A percentile compares a stretch with the other conserved stretches of the same genome.
phyloP scores from a whole-genome alignment of 208 protist genomes.

The Wallacemonas rigidus region DNA sequence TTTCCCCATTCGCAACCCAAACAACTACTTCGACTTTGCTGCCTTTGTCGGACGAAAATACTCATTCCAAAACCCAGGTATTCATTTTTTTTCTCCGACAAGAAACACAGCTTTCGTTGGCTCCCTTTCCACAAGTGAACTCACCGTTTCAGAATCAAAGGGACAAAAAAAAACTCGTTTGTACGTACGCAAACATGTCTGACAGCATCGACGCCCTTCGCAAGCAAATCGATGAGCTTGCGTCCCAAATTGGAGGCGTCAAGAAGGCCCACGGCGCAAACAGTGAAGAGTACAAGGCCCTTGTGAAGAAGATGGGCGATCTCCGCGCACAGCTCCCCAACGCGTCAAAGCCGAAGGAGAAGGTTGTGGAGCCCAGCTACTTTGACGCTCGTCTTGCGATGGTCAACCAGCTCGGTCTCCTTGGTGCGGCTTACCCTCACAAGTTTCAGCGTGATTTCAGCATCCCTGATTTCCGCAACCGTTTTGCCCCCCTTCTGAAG shows the following conservation, averaged over 20 bases:
- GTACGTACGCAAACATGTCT: slow-evolving; percentile 35
- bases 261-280: slow-evolving; percentile 68
- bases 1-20: too few relatives aligned
- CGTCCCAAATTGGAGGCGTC: slow-evolving; percentile 57
- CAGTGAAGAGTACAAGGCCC: slow-evolving; percentile 67
- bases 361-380: slow-evolving; percentile 69
- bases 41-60: too few relatives aligned
- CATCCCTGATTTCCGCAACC: slow-evolving; percentile 87
- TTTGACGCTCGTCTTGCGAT: slow-evolving; percentile 87
- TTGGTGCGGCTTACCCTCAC: slow-evolving; percentile 96
- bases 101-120: too few relatives aligned
- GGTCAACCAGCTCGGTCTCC: slow-evolving; percentile 84
- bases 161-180: slow-evolving; percentile 1
- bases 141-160: neutral
- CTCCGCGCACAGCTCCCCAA: slow-evolving; percentile 59
- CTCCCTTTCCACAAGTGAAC: neutral
- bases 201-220: slow-evolving; percentile 49
- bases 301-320: slow-evolving; percentile 77
- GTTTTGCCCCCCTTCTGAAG: slow-evolving; percentile 66
- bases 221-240: slow-evolving; percentile 74
- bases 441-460: slow-evolving; percentile 94
- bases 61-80: neutral
- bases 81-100: slow-evolving; percentile 1
- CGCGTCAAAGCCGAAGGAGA: slow-evolving; percentile 40
- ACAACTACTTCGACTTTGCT: too few relatives aligned